These are phyloP conservation scores for Mercurialis annua DNA, from an alignment of 345 rosid species.

Conservation along the genomic window DNA sequence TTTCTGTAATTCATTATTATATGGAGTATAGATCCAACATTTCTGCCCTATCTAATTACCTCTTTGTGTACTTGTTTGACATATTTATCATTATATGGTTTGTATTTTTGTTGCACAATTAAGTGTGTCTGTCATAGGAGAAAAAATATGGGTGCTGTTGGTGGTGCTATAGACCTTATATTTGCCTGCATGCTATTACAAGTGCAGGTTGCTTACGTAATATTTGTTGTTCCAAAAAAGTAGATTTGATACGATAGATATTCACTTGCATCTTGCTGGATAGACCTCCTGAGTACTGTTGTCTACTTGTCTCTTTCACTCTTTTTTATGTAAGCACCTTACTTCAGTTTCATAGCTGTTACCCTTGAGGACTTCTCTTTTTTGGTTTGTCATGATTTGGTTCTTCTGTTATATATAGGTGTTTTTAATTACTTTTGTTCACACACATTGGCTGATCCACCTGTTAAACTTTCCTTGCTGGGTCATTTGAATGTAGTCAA, in stretches of 20 bases:
- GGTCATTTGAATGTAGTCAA: not conserved
- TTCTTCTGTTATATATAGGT: not conserved
- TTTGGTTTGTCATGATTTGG: not conserved
- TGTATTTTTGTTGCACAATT: not conserved
- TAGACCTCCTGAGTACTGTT: not conserved
- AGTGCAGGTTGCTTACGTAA: not conserved
- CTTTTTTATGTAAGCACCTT: not conserved
- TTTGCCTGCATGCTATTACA: not conserved
- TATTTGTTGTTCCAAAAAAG: not conserved
- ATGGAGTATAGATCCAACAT: not conserved
- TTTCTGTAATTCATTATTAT: not conserved
- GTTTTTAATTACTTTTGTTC: not conserved
- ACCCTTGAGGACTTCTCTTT: not conserved
- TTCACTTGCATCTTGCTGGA: not conserved
- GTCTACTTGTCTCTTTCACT: not conserved
- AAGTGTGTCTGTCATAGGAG: not conserved
- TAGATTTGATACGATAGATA: not conserved
- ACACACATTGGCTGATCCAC: not conserved
- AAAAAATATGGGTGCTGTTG: not conserved
- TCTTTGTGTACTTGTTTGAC: not conserved
- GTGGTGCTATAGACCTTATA: not conserved
- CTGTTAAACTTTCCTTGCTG: not conserved
- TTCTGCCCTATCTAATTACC: not conserved
- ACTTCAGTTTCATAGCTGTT: not conserved
- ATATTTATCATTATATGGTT: not conserved